Conservation (phyloP, 805 yeast species). For the Teunomyces panamensis region DNA sequence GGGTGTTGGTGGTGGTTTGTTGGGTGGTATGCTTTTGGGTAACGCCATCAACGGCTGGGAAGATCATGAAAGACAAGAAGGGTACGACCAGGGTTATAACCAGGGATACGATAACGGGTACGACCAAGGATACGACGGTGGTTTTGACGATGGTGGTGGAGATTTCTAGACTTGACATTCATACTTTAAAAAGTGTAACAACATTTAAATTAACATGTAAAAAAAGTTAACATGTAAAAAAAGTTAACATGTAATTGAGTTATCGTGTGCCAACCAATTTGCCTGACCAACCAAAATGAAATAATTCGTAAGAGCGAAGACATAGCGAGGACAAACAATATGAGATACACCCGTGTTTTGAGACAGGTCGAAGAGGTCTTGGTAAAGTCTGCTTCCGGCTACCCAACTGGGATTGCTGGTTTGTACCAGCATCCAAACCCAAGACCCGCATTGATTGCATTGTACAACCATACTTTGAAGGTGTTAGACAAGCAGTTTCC, state of each 20-base stretch:
- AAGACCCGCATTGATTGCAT: slow-evolving; percentile 67
- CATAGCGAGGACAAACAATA: slow-evolving; percentile 9
- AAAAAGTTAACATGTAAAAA: too few relatives aligned
- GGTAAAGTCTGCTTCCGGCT: slow-evolving; percentile 57
- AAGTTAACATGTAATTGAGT: too few relatives aligned
- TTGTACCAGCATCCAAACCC: slow-evolving; percentile 79
- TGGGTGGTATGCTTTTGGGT: slow-evolving; percentile 58
- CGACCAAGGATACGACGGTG: slow-evolving; percentile 23
- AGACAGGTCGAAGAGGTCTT: slow-evolving; percentile 51
- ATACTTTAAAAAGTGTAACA: too few relatives aligned
- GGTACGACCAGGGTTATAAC: slow-evolving; percentile 34
- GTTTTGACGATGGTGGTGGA: slow-evolving; percentile 21
- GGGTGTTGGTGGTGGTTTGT: slow-evolving; percentile 52
- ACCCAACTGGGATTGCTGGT: slow-evolving; percentile 83
- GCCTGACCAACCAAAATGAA: slow-evolving; percentile 7
- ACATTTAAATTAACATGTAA: too few relatives aligned
- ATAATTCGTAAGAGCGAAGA: not conserved
- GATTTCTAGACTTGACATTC: slow-evolving; percentile 6
- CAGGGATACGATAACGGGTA: slow-evolving; percentile 30
- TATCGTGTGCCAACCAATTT: not conserved
- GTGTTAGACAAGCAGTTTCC: slow-evolving; percentile 64
- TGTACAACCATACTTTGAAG: slow-evolving; percentile 67
- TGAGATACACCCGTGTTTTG: slow-evolving; percentile 43
- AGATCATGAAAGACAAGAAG: slow-evolving; percentile 23
- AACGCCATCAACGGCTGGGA: slow-evolving; percentile 36